Conservation (phyloP, 345 rosid genomes). For the Brassica napus region DNA sequence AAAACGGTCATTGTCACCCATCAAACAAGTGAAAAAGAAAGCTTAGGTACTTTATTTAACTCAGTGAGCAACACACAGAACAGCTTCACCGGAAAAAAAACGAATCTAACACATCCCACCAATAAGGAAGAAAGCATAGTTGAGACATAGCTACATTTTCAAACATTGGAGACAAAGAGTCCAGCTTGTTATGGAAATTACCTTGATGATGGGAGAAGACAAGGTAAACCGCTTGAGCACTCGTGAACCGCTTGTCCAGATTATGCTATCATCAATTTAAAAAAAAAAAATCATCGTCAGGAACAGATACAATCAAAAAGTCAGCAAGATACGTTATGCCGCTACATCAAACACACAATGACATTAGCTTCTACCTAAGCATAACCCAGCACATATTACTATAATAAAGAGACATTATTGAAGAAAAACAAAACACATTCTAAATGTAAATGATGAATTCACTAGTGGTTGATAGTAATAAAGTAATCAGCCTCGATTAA, state of each 20-base stretch:
- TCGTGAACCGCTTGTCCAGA: slow-evolving; percentile 69
- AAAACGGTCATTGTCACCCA: slow-evolving; percentile 9
- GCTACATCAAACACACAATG: neutral
- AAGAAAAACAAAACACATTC: neutral
- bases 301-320: slow-evolving; percentile 4
- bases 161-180: neutral
- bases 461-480: neutral
- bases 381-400: neutral
- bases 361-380: slow-evolving; percentile 9
- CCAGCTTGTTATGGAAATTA: slow-evolving; percentile 21
- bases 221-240: slow-evolving; percentile 72
- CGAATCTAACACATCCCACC: neutral
- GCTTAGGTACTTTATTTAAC: neutral
- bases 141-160: neutral
- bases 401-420: slow-evolving; percentile 2
- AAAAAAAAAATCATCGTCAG: neutral
- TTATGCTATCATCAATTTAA: slow-evolving; percentile 45
- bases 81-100: neutral
- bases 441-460: neutral
- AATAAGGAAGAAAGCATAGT: slow-evolving; percentile 7
- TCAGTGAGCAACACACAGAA: slow-evolving; percentile 18
- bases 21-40: slow-evolving; percentile 6
- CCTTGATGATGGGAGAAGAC: slow-evolving; percentile 64
- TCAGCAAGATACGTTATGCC: neutral
- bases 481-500: slow-evolving; percentile 22